Evolutionary conservation across 805 yeast genomes (phyloP).

Genomic region (Teunomyces funiuensis): DNA sequence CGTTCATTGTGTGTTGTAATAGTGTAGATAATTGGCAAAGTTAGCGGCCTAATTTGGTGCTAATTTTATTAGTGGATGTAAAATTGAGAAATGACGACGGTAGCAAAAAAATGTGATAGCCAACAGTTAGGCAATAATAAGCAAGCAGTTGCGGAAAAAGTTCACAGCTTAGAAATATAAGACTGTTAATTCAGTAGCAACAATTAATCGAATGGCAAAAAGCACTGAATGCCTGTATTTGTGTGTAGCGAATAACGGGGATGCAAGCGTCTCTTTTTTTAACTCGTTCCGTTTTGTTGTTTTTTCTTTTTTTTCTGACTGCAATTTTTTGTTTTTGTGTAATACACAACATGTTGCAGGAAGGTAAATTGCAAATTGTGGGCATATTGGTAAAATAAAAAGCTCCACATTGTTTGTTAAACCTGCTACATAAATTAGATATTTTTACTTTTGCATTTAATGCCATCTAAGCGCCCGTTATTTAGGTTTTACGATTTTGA

Average conservation of each 20-base stretch:
- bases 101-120: conserved; percentile 4
- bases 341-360: conserved; percentile 1
- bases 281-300: conserved; percentile 6
- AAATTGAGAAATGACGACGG: conserved; percentile 5
- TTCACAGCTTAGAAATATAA: neutral
- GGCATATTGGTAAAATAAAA: neutral
- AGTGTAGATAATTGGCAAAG: neutral
- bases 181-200: neutral
- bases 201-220: neutral
- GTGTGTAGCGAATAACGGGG: neutral
- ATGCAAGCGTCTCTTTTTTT: conserved; percentile 5
- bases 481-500: no score
- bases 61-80: conserved; percentile 1
- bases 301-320: conserved; percentile 6
- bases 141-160: neutral
- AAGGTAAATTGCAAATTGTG: no score
- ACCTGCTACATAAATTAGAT: no score
- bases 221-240: neutral
- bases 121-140: neutral
- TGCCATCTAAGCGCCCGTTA: no score
- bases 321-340: conserved; percentile 5
- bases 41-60: conserved; percentile 7
- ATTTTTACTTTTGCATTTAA: no score
- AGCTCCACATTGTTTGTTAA: neutral
- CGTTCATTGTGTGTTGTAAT: conserved; percentile 8